Evolutionary conservation across 148 eudicot species (phyloP), one percentile per base, ranked within the genome.

Genomic region (Tetragonia tetragonoides): DNA sequence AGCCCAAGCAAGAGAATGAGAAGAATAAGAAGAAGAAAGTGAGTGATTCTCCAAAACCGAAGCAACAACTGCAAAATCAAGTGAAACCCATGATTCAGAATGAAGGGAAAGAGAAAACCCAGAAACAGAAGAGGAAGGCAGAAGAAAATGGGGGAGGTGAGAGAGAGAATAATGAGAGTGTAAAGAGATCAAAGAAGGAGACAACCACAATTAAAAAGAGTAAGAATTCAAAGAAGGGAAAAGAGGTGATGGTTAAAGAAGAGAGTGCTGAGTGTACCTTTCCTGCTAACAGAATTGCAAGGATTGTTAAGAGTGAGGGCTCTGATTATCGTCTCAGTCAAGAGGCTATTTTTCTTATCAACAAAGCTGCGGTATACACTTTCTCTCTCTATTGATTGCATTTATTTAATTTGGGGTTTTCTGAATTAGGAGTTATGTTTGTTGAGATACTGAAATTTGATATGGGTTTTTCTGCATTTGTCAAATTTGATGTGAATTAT

Each of bases 291-390:
- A 83, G 94, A 23, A 68, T 92, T 5, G 74, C 75, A 17, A 64
- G 89, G 82, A 92, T 92, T 57, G 78, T 89, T 3, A 89, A 84
- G 82, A 84, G 84, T 49, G 90, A 87, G 39, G 84, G 71, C 44
- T 59, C 86, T 37, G 88, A 86, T 76, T 61, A 70, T 79, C 86
- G 84, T 46, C 78, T 92, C 59, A 75, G 84, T 54, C 82, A 81
- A 20, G 97, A 92, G 70, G 86, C 97, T 42, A 80, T 85, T 77
- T 90, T 89, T 54, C 84, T 90, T 76, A 81, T 90, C 74, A 92
- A 92, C 75, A 89, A 88, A 85, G 94, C 97, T 34, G 59, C 92
- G 87, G 97, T 92, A 86, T 15, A 37, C 66, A 68, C 51, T 47
- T 6, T 75, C 53, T 63, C 10, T 72, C 15, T 49, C n/a, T n/a